Percentiles rank a stretch among this genome's conserved stretches.
These are phyloP conservation scores for Fusarium coicis DNA, from an alignment of 2,329 filamentous ascomycete genomes.

Conservation along the genomic window DNA sequence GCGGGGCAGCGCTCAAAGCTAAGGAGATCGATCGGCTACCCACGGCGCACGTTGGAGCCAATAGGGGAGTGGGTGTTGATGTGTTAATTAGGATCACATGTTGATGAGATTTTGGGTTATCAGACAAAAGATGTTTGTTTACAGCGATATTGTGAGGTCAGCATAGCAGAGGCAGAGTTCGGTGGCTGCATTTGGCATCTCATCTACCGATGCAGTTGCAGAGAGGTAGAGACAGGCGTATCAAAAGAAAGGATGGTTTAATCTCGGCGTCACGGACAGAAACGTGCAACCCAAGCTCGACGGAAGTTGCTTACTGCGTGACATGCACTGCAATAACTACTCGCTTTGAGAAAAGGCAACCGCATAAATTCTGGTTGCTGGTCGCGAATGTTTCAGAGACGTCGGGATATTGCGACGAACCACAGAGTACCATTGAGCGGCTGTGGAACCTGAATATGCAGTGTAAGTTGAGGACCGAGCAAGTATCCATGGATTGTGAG, in stretches of 20 bases:
- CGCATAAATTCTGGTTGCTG: background rate
- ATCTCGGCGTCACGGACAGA: conserved; percentile 14
- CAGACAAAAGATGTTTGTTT: conserved; percentile 21
- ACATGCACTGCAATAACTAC: conserved; percentile 15
- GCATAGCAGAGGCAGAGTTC: conserved; percentile 7
- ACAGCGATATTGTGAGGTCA: conserved; percentile 22
- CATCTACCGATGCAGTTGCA: background rate
- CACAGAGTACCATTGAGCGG: background rate
- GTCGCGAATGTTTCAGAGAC: background rate
- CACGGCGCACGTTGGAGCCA: conserved; percentile 29
- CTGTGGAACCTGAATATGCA: background rate
- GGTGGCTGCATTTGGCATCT: conserved; percentile 15
- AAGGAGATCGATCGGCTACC: conserved; percentile 40
- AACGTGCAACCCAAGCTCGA: conserved; percentile 9
- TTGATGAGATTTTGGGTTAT: conserved; percentile 15
- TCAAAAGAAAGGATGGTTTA: conserved; percentile 29
- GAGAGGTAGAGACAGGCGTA: conserved; percentile 26
- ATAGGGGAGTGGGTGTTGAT: conserved; percentile 14
- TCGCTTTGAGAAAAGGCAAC: conserved; percentile 9
- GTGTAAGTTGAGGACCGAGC: background rate
- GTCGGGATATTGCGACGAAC: conserved; percentile 13
- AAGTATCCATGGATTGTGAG: background rate
- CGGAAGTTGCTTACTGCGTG: conserved; percentile 7
- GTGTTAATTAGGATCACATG: conserved; percentile 35
- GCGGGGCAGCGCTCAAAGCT: conserved; percentile 20